Conservation (phyloP, 1,139 yeast genomes). For the Saccharomyces hybrid region DNA sequence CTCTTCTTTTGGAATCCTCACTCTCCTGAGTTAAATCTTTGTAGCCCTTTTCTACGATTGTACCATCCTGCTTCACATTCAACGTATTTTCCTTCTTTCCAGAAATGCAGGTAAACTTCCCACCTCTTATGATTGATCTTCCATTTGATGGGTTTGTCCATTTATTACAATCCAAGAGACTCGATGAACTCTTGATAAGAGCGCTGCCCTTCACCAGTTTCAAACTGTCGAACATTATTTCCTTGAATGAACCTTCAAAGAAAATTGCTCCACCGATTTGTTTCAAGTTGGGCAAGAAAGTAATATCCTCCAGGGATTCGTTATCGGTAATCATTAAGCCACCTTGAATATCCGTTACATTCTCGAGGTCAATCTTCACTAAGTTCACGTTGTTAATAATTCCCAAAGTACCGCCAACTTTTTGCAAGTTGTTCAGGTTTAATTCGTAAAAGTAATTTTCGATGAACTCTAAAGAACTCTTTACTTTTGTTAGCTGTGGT, state of each 20-base stretch:
- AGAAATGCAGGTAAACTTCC: constrained; percentile 55
- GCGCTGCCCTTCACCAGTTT: constrained; percentile 69
- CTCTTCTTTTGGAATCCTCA: background rate
- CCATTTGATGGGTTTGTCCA: constrained; percentile 46
- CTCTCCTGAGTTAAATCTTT: background rate
- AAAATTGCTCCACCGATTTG: constrained; percentile 73
- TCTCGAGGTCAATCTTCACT: constrained; percentile 41
- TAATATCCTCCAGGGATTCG: constrained; percentile 41
- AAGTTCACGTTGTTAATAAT: constrained; percentile 48
- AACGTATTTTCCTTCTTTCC: constrained; percentile 36
- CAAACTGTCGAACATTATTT: constrained; percentile 44
- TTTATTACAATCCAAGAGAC: constrained; percentile 50
- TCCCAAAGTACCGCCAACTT: constrained; percentile 62
- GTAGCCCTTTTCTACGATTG: constrained; percentile 14
- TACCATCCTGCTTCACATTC: constrained; percentile 40
- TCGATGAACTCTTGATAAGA: constrained; percentile 43
- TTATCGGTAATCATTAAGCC: constrained; percentile 66
- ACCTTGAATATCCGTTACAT: constrained; percentile 58
- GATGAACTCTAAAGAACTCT: constrained; percentile 52
- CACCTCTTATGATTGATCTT: constrained; percentile 54
- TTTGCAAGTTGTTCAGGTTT: constrained; percentile 46
- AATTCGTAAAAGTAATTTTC: constrained; percentile 51
- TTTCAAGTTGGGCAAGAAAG: constrained; percentile 50
- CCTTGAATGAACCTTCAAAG: constrained; percentile 54
- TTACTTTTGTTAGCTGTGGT: constrained; percentile 43